phyloP scores from a whole-genome alignment of 2,329 filamentous ascomycete species.

The Aspergillus ochraceus region DNA sequence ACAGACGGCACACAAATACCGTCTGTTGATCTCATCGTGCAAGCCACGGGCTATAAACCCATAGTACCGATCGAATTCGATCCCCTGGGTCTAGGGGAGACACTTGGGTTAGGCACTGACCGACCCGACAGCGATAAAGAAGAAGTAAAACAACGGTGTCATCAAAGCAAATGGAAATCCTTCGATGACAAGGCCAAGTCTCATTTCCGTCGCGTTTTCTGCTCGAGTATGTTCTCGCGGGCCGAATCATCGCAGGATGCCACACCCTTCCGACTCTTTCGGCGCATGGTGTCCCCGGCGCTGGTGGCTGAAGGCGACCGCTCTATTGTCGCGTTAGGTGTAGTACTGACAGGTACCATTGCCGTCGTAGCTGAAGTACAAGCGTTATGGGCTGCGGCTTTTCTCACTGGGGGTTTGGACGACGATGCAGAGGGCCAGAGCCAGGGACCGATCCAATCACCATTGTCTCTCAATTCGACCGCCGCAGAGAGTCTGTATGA shows the following conservation, averaged over 20 bases:
- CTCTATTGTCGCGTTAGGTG: conserved; percentile 20
- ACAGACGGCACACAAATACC: conserved; percentile 10
- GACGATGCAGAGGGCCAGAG: not conserved
- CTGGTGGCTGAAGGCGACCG: conserved; percentile 23
- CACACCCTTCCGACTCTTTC: conserved; percentile 23
- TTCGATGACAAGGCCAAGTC: not conserved
- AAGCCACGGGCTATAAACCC: conserved; percentile 25
- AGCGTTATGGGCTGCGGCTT: conserved; percentile 25
- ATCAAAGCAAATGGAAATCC: not conserved
- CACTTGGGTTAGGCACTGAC: conserved; percentile 12
- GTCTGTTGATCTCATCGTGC: conserved; percentile 17
- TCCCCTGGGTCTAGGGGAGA: conserved; percentile 12
- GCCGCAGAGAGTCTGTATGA: conserved; percentile 10
- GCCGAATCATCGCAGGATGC: not conserved
- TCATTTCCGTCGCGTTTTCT: conserved; percentile 9
- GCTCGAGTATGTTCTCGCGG: conserved; percentile 3
- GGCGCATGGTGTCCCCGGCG: conserved; percentile 23
- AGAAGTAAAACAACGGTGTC: conserved; percentile 6
- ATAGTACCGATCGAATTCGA: conserved; percentile 21
- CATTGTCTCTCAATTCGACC: conserved; percentile 2
- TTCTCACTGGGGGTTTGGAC: conserved; percentile 23
- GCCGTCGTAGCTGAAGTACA: conserved; percentile 26
- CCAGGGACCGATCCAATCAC: not conserved
- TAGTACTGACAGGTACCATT: conserved; percentile 20
- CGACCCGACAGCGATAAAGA: conserved; percentile 3